These are phyloP conservation scores for Tetradesmus lagerheimii DNA, from an alignment of 139 green algal species.

Conservation along the genomic window DNA sequence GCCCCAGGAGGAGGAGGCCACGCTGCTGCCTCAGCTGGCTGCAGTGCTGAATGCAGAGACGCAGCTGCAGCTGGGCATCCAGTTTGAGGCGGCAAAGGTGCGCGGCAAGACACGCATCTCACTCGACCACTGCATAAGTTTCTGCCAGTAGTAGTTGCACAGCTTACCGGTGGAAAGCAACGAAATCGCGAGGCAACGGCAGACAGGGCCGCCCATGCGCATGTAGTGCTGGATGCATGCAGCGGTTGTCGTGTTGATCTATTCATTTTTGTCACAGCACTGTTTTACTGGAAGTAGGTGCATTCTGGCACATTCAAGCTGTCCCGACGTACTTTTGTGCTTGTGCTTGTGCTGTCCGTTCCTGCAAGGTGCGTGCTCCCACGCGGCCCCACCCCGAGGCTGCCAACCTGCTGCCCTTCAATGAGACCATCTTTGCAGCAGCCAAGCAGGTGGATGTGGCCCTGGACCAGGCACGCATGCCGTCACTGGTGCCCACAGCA, in stretches of 20 bases:
- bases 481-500: constrained; percentile 19
- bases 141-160: too few species aligned
- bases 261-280: too few species aligned
- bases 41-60: constrained; percentile 25
- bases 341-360: neutral
- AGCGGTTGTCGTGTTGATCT: too few species aligned
- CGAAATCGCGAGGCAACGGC: too few species aligned
- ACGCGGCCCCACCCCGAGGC: constrained; percentile 44
- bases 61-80: constrained; percentile 46
- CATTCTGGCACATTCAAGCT: too few species aligned
- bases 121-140: too few species aligned
- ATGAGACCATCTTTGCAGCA: constrained; percentile 38
- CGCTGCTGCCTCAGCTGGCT: constrained; percentile 34
- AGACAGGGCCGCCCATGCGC: too few species aligned
- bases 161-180: too few species aligned
- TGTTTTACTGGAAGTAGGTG: too few species aligned
- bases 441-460: constrained; percentile 48
- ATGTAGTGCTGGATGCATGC: too few species aligned
- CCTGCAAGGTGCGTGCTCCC: constrained; percentile 17
- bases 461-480: constrained; percentile 48
- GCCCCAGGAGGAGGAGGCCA: constrained; percentile 43
- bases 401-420: constrained; percentile 35
- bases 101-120: neutral
- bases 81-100: constrained; percentile 52
- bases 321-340: neutral